Base-by-base conservation (phyloP, 2,329 filamentous ascomycete genomes). In the Cryphonectria naterciae region DNA sequence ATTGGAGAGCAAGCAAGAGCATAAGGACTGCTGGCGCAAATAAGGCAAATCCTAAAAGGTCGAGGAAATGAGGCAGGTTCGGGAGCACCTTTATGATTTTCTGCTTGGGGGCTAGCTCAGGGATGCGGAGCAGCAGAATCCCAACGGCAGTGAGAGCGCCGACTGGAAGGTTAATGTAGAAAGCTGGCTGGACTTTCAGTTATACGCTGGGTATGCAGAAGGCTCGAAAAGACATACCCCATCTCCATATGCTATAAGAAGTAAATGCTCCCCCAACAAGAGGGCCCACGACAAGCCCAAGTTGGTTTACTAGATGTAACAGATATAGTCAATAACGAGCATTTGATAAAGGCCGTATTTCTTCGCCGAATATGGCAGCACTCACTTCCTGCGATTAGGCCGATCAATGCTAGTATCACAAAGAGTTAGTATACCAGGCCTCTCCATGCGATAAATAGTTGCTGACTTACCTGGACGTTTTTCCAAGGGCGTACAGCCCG, bases 131-230 rank as follows among this genome's bases (percentile, higher is more conserved):
- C 10, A 82, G 3, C 37, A 39, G 11, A 1, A 39, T 39, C 37
- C 37, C 68, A 1, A 77, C n/a, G 11, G 77, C 81, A 3, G 81
- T 77, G 22, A 82, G 22, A 2, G 73, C 80, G 4, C 83, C 83
- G 37, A 85, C 61, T 0, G 84, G 84, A 7, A 86, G 78, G 74
- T 85, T 85, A 77, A 86, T 79, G 72, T 82, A 85, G 74, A 85
- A 85, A 67, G 80, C 80, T 80, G 56, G 37, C 8, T 39, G 3
- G 8, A 39, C 7, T 39, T 11, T 39, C 37, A 39, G 37, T 39
- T 3, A 39, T 13, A 10, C 11, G 8, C 37, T 39, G 37, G 10
- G 7, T 39, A 39, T 39, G 10, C 37, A 39, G 2, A 11, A 11
- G 10, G 37, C 3, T 39, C 10, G 37, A 39, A 39, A 10, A 39